Evolutionary conservation across 78 protist species (phyloP).

Genomic region (Planoprotostelium fungivorum): DNA sequence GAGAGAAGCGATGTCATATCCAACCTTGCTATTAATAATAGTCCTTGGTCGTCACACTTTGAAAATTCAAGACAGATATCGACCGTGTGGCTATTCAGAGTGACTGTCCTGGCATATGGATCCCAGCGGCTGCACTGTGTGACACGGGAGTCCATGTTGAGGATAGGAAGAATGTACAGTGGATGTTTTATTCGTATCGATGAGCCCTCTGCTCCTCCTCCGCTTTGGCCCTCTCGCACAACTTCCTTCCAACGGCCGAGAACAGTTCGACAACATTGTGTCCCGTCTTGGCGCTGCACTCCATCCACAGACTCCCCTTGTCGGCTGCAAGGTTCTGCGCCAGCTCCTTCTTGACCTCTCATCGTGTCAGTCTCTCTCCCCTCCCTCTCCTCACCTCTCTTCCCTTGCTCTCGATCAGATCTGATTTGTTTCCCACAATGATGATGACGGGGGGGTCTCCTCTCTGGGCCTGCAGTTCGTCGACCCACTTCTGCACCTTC

Average conservation of each 20-base stretch:
- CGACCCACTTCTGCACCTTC: slow-evolving; percentile 41
- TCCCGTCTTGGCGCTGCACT: background rate
- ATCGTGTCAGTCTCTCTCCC: too few species aligned
- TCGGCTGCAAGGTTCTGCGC: background rate
- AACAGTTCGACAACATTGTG: background rate
- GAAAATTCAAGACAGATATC: too few species aligned
- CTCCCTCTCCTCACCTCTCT: background rate
- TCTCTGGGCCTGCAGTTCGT: slow-evolving; percentile 27
- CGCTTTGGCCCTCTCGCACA: background rate
- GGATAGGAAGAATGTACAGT: too few species aligned
- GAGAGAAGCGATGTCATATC: too few species aligned
- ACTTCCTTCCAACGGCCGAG: background rate
- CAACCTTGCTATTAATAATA: too few species aligned
- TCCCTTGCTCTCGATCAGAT: background rate
- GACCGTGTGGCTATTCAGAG: too few species aligned
- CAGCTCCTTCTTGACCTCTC: background rate
- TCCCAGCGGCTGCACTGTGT: too few species aligned
- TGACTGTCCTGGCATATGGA: too few species aligned
- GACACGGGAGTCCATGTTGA: too few species aligned
- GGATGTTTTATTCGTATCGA: too few species aligned
- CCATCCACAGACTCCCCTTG: background rate
- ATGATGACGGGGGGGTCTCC: background rate
- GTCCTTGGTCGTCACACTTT: too few species aligned
- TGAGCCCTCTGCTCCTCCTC: too few species aligned
- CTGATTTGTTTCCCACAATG: background rate